Percentiles rank a stretch among this genome's conserved stretches.
These are phyloP conservation scores for Saturnispora gosingensis DNA, from an alignment of 805 yeast species.

Conservation along the genomic window DNA sequence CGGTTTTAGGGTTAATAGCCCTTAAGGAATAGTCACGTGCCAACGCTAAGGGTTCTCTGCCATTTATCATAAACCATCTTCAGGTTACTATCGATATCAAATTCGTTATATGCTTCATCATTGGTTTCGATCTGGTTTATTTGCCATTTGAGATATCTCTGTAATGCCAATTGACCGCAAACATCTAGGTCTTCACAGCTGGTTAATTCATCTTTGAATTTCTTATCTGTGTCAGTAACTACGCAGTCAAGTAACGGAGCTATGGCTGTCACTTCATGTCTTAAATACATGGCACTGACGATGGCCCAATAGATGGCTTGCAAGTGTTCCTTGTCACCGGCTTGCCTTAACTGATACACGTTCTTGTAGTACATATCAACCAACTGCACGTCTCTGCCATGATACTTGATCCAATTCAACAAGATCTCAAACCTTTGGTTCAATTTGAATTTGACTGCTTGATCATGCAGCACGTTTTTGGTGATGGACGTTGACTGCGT, in stretches of 20 bases:
- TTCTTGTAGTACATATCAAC: slow-evolving; percentile 38
- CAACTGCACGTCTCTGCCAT: slow-evolving; percentile 31
- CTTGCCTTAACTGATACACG: slow-evolving; percentile 26
- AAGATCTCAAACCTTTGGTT: slow-evolving; percentile 20
- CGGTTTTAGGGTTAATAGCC: background rate
- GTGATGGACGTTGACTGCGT: slow-evolving; percentile 2
- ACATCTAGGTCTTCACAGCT: background rate
- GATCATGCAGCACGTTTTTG: slow-evolving; percentile 8
- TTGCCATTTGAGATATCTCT: background rate
- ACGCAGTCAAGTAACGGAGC: background rate
- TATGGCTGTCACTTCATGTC: background rate
- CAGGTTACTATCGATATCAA: background rate
- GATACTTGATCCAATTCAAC: slow-evolving; percentile 33
- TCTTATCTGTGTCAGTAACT: background rate
- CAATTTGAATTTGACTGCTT: slow-evolving; percentile 16
- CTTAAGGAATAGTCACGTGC: background rate
- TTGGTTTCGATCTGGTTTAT: background rate
- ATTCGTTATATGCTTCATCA: background rate
- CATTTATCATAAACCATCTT: background rate
- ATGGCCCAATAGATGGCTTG: slow-evolving; percentile 1
- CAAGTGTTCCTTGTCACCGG: slow-evolving; percentile 4
- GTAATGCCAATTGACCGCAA: background rate
- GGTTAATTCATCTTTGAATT: background rate
- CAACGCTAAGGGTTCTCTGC: background rate
- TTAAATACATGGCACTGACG: background rate